phyloP scores from a whole-genome alignment of 129 eudicot species.

The Daucus carota region DNA sequence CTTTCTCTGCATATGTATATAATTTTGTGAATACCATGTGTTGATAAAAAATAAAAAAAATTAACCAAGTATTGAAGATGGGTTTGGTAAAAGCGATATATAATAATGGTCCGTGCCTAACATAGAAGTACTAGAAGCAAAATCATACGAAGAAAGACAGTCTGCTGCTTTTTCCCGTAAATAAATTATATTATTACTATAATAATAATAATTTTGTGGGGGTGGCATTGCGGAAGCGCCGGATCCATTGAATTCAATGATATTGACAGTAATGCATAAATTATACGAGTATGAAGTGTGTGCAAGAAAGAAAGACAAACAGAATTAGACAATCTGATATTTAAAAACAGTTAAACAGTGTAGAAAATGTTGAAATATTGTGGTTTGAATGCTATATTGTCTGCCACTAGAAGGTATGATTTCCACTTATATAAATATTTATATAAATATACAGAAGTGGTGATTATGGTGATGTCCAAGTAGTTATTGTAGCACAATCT shows the following conservation, averaged over 20 bases:
- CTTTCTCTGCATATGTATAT: too few relatives aligned
- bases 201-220: neutral
- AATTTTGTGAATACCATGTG: too few relatives aligned
- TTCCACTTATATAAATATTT: neutral
- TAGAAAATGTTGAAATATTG: neutral
- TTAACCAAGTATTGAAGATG: too few relatives aligned
- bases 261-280: neutral
- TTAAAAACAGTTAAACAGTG: neutral
- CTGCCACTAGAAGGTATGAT: neutral
- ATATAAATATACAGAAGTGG: neutral
- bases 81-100: neutral
- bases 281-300: neutral
- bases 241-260: neutral
- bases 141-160: too few relatives aligned
- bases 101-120: neutral
- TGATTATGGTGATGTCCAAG: neutral
- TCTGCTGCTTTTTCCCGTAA: neutral
- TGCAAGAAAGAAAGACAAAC: neutral
- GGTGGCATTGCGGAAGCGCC: neutral
- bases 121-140: neutral
- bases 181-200: too few relatives aligned
- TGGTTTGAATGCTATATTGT: conserved; percentile 1
- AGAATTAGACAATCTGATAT: neutral
- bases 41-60: too few relatives aligned
- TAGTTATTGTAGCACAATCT: conserved; percentile 3